Evolutionary conservation across 371 early-diverging fungal species (phyloP), one percentile per base, ranked within the genome.

Genomic region (Umbelopsis sp.): DNA sequence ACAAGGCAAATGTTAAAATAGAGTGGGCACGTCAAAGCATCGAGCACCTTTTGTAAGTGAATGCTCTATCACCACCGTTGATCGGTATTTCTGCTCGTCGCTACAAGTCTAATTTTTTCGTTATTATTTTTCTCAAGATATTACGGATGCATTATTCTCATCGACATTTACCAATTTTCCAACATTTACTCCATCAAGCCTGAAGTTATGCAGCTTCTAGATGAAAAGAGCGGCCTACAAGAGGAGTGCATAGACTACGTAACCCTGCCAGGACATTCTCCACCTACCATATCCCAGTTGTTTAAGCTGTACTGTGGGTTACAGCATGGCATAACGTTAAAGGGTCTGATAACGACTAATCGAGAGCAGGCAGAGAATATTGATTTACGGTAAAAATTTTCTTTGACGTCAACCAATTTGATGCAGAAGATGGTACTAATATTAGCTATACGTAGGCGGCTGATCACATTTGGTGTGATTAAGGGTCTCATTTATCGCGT

Each of bases 161-260:
- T 92, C 18, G 95, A 96, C 68, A 88, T 94, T n/a, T 94, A 94
- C 76, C 94, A 94, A 83, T 95, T 92, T 77, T 89, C 91, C 37
- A 95, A 95, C 70, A 82, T 93, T 0, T 95, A 95, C 71, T 88
- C 91, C 5, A 85, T 92, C 63, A 89, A 85, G 57, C 82, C 83
- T 37, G 85, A 86, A 65, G 83, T 88, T 68, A 87, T 88, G 67
- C 74, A 79, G 9, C 66, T 93, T 51, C 76, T 94, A 41, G 85
- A 89, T 50, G 82, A 86, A 57, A 81, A 80, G 45, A 77, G 84
- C 10, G 79, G 79, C 2, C 68, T 89, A 38, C 93, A 92, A 63
- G 73, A 74, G 25, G 91, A 93, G 64, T 93, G 94, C 67, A 65
- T 87, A 8, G 71, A 77, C 8, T 93, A 93, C 73, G 87, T 94